These are phyloP conservation scores for Vitis hybrid DNA, from an alignment of 177 flowering plant species.

Conservation along the genomic window DNA sequence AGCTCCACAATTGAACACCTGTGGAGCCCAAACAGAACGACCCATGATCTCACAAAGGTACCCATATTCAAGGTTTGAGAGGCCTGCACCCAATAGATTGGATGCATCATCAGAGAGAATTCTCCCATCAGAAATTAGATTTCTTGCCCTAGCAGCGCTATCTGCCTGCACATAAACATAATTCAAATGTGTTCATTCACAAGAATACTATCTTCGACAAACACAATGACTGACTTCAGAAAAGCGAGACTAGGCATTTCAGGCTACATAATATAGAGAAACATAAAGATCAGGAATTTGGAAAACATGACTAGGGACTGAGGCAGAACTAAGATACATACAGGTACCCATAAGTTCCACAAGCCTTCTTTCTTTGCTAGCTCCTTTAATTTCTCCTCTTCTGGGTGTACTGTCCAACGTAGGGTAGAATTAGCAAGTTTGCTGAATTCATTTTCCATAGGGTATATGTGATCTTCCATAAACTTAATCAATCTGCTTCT, in stretches of 20 bases:
- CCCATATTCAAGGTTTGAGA: constrained; percentile 96
- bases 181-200: background rate
- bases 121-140: constrained; percentile 48
- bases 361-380: constrained; percentile 87
- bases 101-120: constrained; percentile 17
- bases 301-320: background rate
- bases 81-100: constrained; percentile 78
- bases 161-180: constrained; percentile 59
- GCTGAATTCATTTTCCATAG: constrained; percentile 76
- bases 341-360: constrained; percentile 95
- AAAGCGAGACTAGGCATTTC: background rate
- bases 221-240: background rate
- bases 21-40: constrained; percentile 95
- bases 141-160: constrained; percentile 83
- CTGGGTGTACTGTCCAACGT: constrained; percentile 95
- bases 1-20: constrained; percentile 92
- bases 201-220: background rate
- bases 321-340: constrained; percentile 32
- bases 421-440: constrained; percentile 66
- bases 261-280: background rate
- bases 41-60: constrained; percentile 98
- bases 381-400: constrained; percentile 86
- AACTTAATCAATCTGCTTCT: constrained; percentile 72
- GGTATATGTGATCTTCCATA: constrained; percentile 84
- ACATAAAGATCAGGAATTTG: background rate